Base-by-base conservation (phyloP, 2,329 filamentous ascomycete species). In the Colletotrichum somersetense region DNA sequence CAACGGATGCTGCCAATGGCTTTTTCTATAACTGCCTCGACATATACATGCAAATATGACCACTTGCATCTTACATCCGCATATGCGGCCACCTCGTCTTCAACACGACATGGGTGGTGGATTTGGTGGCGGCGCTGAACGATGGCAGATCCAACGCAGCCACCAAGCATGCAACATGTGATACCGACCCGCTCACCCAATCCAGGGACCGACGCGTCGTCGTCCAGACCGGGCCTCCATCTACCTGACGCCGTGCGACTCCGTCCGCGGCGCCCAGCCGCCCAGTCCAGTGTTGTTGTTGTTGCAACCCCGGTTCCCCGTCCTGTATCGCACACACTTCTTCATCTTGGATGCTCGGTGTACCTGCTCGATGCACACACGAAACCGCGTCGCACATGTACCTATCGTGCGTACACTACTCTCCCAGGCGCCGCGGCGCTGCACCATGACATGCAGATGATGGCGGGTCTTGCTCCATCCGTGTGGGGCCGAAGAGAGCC, bases 381-480 rank as follows among this genome's bases (percentile, higher is more conserved):
- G 26, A 59, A 46, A 42, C 33, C 33, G 62, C 58, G 38, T 35
- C 38, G 33, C 18, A 7, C 44, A 46, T 11, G 7, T 26, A 20
- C 33, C 33, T 23, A 30, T 30, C 30, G 30, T 30, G 4, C 30
- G 30, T 30, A 30, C 30, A 30, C 30, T 4, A 30, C 35, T 38
- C 30, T 57, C 23, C 44, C 59, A 62, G 59, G n/a, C 30, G 59
- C 44, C 30, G 59, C 44, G 26, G 52, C 53, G 53, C 65, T 59
- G 53, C 69, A 64, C 44, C 57, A 71, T 68, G 65, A 72, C 69
- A 68, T 61, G 65, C 59, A 59, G 52, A 68, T 63, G 59, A 63
- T 68, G 59, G 64, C 53, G 44, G 44, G 30, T 38, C 59, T 40
- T 53, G 26, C 58, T 33, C 69, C 58, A 33, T 30, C 55, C 40